phyloP scores from a whole-genome alignment of 192 early-diverging fungal genomes.

The Spinellus fusiger region DNA sequence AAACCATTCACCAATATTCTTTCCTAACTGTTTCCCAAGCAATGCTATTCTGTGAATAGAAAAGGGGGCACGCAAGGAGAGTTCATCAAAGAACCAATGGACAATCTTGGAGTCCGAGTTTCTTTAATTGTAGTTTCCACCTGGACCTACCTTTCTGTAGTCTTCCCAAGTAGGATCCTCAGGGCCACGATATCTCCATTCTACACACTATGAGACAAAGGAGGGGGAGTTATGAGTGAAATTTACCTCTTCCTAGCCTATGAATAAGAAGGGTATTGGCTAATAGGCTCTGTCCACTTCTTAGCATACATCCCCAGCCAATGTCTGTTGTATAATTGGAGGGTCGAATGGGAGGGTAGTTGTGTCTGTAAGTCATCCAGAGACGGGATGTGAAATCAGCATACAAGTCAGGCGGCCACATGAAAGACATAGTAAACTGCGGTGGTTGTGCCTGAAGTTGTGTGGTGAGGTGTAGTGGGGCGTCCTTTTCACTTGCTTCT shows the following conservation, averaged over 20 bases:
- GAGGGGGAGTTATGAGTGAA: conserved; percentile 18
- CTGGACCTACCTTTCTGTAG: conserved; percentile 35
- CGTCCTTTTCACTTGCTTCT: not conserved
- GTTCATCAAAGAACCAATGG: conserved; percentile 77
- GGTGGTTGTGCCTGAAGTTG: not conserved
- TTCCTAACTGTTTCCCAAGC: conserved; percentile 76
- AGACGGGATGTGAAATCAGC: conserved; percentile 77
- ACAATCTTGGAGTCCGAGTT: conserved; percentile 14
- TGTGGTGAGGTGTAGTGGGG: not conserved
- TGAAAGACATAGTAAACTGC: conserved; percentile 10
- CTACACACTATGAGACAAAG: conserved; percentile 15
- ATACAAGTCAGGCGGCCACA: conserved; percentile 51
- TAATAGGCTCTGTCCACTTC: conserved; percentile 90
- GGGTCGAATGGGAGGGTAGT: conserved; percentile 76
- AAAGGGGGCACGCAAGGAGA: conserved; percentile 61
- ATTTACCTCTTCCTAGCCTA: conserved; percentile 68
- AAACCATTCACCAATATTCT: conserved; percentile 97
- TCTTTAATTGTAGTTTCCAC: not conserved
- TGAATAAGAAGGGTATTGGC: conserved; percentile 76
- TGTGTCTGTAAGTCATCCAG: conserved; percentile 92
- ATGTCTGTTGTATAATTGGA: conserved; percentile 78
- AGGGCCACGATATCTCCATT: conserved; percentile 39
- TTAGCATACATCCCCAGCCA: conserved; percentile 97
- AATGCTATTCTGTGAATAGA: conserved; percentile 92
- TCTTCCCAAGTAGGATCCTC: conserved; percentile 32